Evolutionary conservation across 2,329 filamentous ascomycete species (phyloP).

Genomic region (Aspergillus amoenus): DNA sequence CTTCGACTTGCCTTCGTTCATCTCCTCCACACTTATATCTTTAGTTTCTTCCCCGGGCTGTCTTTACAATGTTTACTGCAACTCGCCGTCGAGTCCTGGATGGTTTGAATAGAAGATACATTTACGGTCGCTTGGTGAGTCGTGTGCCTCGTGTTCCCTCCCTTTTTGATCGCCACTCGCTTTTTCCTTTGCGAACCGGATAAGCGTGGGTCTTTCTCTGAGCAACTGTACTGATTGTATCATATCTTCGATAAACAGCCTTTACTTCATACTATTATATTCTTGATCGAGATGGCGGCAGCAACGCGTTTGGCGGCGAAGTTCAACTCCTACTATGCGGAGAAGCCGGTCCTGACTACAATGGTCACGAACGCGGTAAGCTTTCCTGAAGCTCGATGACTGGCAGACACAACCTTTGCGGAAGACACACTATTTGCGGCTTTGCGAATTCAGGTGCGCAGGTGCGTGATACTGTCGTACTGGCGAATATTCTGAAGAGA

Average conservation of each 20-base stretch:
- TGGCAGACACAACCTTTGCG: not conserved
- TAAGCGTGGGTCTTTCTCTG: not conserved
- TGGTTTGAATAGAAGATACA: constrained; percentile 48
- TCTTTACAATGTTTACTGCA: constrained; percentile 41
- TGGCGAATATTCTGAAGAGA: not conserved
- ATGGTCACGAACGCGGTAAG: constrained; percentile 96
- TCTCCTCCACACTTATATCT: constrained; percentile 18
- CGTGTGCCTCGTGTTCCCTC: not conserved
- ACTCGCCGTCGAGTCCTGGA: constrained; percentile 43
- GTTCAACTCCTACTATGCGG: constrained; percentile 92
- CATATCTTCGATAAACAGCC: constrained; percentile 58
- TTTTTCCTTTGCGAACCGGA: not conserved
- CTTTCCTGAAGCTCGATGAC: not conserved
- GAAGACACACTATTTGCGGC: not conserved
- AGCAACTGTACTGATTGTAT: constrained; percentile 7
- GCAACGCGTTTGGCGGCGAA: constrained; percentile 77
- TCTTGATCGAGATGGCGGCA: constrained; percentile 85
- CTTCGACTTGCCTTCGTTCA: constrained; percentile 25
- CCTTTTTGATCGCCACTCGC: not conserved
- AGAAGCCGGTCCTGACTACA: constrained; percentile 93
- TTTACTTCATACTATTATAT: constrained; percentile 78
- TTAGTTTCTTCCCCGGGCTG: constrained; percentile 10
- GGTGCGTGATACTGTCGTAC: not conserved
- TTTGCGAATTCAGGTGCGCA: not conserved
- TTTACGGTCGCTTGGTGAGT: constrained; percentile 47